These are phyloP conservation scores for Backusella morwellensis DNA, from an alignment of 192 early-diverging fungal species.

Conservation along the genomic window DNA sequence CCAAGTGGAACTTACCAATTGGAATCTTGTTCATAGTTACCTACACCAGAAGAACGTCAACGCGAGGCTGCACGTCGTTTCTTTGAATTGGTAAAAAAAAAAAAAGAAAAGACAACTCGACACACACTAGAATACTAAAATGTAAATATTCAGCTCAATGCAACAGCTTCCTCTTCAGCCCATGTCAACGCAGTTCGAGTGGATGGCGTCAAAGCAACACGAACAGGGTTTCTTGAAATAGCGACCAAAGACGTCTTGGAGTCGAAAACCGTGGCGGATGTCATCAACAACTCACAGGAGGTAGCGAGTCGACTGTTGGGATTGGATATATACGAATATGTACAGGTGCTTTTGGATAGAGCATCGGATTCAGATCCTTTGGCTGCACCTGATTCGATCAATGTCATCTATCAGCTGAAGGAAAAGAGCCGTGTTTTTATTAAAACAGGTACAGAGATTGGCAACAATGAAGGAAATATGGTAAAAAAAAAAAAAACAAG, in stretches of 20 bases:
- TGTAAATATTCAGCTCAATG: constrained; percentile 11
- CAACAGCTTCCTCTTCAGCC: constrained; percentile 10
- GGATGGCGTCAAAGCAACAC: constrained; percentile 33
- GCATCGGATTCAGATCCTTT: constrained; percentile 39
- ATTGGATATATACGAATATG: constrained; percentile 70
- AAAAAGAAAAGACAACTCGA: background rate
- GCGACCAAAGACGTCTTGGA: constrained; percentile 38
- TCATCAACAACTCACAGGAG: constrained; percentile 56
- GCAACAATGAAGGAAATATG: constrained; percentile 85
- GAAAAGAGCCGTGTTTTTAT: constrained; percentile 73
- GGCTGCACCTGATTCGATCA: constrained; percentile 48
- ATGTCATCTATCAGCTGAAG: constrained; percentile 72
- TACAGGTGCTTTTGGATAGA: constrained; percentile 67
- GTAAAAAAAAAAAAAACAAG: constrained; percentile 35
- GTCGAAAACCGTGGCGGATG: constrained; percentile 58
- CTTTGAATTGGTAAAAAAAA: constrained; percentile 13
- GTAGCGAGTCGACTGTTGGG: constrained; percentile 53
- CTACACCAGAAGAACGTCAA: constrained; percentile 15
- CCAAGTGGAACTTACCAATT: background rate
- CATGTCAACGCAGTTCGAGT: constrained; percentile 34
- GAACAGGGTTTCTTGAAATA: constrained; percentile 43
- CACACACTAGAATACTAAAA: too few species aligned
- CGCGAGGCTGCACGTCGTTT: constrained; percentile 11
- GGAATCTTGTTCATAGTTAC: background rate
- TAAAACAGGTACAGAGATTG: constrained; percentile 87